Percentiles rank a stretch among this genome's conserved stretches.
Evolutionary conservation across 371 early-diverging fungal genomes (phyloP).

Genomic region (Parasitella parasitica): DNA sequence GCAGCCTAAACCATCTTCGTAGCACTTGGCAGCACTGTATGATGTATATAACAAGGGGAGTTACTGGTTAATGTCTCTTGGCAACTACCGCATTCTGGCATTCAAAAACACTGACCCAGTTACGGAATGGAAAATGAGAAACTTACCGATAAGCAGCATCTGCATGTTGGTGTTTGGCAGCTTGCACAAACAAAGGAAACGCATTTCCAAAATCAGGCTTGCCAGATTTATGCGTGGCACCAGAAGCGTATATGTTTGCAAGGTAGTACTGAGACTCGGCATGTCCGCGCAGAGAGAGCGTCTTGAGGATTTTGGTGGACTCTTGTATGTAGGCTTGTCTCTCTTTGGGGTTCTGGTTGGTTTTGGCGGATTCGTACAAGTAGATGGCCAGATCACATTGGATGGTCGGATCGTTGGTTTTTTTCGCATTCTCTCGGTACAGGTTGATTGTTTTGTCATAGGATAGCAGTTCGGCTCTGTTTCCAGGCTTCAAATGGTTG

Average conservation of each 20-base stretch:
- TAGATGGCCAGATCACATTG: conserved; percentile 79
- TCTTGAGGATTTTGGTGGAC: conserved; percentile 58
- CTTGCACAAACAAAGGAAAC: conserved; percentile 66
- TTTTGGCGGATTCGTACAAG: conserved; percentile 61
- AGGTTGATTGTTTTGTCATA: conserved; percentile 67
- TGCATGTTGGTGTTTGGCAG: conserved; percentile 66
- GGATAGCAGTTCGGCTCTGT: conserved; percentile 60
- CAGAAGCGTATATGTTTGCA: conserved; percentile 64
- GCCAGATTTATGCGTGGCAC: conserved; percentile 48
- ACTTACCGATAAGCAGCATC: conserved; percentile 61
- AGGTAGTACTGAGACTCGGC: conserved; percentile 66
- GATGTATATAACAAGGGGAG: not conserved
- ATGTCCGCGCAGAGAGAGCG: conserved; percentile 57
- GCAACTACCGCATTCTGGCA: conserved; percentile 2
- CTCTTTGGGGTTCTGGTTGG: conserved; percentile 30
- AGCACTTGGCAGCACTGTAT: conserved; percentile 67
- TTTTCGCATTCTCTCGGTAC: conserved; percentile 63
- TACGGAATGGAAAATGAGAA: not conserved
- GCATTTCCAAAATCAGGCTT: conserved; percentile 62
- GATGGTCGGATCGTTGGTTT: conserved; percentile 71
- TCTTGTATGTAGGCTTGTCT: conserved; percentile 53
- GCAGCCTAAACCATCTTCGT: conserved; percentile 68
- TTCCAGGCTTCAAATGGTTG: conserved; percentile 64
- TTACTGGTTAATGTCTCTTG: not conserved
- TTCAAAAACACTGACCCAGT: too few relatives aligned